Base-by-base conservation (phyloP, 176 grass and related monocot species). In the Hyparrhenia diplandra region DNA sequence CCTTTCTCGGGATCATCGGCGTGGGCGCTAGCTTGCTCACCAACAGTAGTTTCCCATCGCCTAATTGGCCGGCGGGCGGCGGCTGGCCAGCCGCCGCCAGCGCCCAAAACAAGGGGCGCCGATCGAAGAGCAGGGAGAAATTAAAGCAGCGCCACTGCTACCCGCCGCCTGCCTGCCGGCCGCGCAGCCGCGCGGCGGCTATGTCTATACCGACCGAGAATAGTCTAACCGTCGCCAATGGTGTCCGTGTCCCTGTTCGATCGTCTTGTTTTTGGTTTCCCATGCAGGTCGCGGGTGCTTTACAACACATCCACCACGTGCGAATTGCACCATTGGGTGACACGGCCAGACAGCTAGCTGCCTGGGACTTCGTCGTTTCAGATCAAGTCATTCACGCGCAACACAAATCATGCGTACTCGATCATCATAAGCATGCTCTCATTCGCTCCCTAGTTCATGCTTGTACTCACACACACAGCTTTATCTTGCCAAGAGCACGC, bases 231-330 rank as follows among this genome's bases (percentile, higher is more conserved):
- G 55, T 3, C 55, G 8, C 17, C 6, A 0, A 0, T 47, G 13
- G 45, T 18, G 17, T 1, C 40, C 6, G 36, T 8, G 18, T 21
- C 23, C 8, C 20, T 9, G 14, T 6, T 23, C 29, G n/a, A 6
- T 40, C 36, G 6, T 37, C 29, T 63, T 3, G 0, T 2, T 81
- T 71, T 60, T 14, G 46, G 47, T n/a, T 57, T 64, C 73, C 73
- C 64, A 69, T 59, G 55, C 55, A 59, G 52, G 8, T 57, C 52
- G 52, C 21, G 2, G 36, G 63, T 45, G 68, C 82, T 84, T 84
- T 76, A 83, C 81, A 42, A 75, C 60, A 75, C 71, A 83, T 23
- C 62, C 35, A 57, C 42, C 71, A 87, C 45, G 85, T 87, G 79
- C 52, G 11, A 63, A 82, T 76, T 63, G 63, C 10, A 13, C n/a